Evolutionary conservation across 2,329 filamentous ascomycete genomes (phyloP), one percentile per base, ranked within the genome.

Genomic region (Xylariales sp.): DNA sequence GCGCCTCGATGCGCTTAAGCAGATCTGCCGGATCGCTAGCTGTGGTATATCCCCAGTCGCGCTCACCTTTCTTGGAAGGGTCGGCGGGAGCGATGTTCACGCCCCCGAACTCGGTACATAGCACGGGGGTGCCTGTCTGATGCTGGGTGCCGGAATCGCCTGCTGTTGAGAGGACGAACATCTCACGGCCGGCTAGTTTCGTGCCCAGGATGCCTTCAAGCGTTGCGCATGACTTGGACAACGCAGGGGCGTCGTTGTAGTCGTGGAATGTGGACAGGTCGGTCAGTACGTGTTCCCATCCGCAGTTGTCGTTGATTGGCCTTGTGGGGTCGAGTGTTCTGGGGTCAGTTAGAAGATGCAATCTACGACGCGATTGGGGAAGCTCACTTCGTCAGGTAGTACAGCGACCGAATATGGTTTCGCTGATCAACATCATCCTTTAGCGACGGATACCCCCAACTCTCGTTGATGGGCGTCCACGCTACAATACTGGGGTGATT

Each of bases 291-390:
- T 84, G 80, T 53, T 85, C 80, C 82, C 82, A 85, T 24, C 82
- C 82, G 49, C 81, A 85, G 58, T 86, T 85, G 57, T 85, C 81
- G 52, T 85, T 86, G 53, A 86, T 70, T 12, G 79, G 79, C 5
- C 82, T 64, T 0, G 75, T 82, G 2, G 76, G 69, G 48, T 86
- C 82, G 2, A 85, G 66, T 0, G 70, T 69, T 52, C 66, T 66
- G 24, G 24, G 11, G 32, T 19, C 32, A 19, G 20, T 15, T 5
- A 10, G 14, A 14, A 16, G 14, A 16, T 38, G n/a, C n/a, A n/a
- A n/a, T n/a, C n/a, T n/a, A n/a, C n/a, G n/a, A n/a, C n/a, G n/a
- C n/a, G n/a, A n/a, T n/a, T n/a, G n/a, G n/a, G n/a, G n/a, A 8
- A 8, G 43, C 65, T 52, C 60, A 76, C 70, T 83, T 85, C 8